A percentile compares a stretch with the other conserved stretches of the same genome.
These are phyloP conservation scores for Trichoderma simmonsii DNA, from an alignment of 2,329 filamentous ascomycete species.

Conservation along the genomic window DNA sequence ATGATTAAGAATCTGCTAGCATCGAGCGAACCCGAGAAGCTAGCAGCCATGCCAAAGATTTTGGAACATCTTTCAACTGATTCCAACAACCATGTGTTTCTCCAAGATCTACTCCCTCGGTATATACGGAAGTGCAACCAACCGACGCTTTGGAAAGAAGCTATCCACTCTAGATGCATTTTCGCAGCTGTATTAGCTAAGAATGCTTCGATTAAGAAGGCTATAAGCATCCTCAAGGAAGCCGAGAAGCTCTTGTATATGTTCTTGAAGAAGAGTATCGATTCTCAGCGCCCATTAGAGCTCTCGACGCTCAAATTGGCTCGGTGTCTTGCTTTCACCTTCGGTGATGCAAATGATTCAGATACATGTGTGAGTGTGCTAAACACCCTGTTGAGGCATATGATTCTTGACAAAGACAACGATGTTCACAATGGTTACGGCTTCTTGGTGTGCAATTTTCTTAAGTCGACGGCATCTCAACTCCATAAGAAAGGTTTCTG, in stretches of 20 bases:
- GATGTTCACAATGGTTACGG: neutral
- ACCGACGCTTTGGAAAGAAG: neutral
- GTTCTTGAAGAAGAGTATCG: rapidly evolving
- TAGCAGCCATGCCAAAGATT: rapidly evolving
- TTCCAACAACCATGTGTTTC: neutral
- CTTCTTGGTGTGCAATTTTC: too few species aligned
- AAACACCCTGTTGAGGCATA: neutral
- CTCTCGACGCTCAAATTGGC: neutral
- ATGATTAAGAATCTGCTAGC: neutral
- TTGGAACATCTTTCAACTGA: neutral
- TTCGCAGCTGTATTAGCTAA: neutral
- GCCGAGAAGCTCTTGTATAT: neutral
- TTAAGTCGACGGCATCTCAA: too few species aligned
- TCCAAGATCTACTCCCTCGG: neutral
- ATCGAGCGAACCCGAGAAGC: neutral
- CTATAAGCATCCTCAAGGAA: neutral
- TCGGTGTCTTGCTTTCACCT: neutral
- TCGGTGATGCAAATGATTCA: neutral
- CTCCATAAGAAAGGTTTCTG: too few species aligned
- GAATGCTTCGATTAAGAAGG: neutral
- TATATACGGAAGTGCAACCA: neutral
- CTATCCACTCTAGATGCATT: neutral
- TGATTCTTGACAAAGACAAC: rapidly evolving
- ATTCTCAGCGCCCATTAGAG: neutral
- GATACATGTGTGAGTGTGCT: neutral